These are phyloP conservation scores for Ogataea pini DNA, from an alignment of 805 yeast species.

Conservation along the genomic window DNA sequence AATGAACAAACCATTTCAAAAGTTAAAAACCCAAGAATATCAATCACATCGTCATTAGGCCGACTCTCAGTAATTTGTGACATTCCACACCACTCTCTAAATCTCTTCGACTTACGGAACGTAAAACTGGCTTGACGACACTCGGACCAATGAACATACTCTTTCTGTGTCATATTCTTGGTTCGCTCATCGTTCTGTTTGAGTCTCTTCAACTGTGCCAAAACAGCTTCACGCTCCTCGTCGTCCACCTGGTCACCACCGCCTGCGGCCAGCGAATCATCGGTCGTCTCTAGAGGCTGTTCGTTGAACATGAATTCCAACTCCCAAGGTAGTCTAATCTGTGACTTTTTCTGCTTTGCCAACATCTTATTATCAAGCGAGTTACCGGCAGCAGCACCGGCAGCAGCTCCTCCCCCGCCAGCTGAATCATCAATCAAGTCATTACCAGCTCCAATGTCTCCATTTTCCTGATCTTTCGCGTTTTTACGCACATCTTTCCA, in stretches of 20 bases:
- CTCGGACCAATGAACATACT: constrained; percentile 98
- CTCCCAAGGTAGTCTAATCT: constrained; percentile 93
- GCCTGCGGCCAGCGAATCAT: constrained; percentile 51
- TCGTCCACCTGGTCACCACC: constrained; percentile 67
- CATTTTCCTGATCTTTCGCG: constrained; percentile 59
- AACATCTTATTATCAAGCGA: constrained; percentile 45
- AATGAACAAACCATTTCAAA: constrained; percentile 95
- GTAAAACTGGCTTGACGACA: constrained; percentile 98
- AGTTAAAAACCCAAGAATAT: constrained; percentile 90
- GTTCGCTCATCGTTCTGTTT: constrained; percentile 95
- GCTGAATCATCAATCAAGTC: constrained; percentile 35
- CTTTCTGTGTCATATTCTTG: constrained; percentile 90
- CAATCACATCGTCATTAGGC: constrained; percentile 95
- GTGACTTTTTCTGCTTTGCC: constrained; percentile 69
- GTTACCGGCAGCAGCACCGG: constrained; percentile 26
- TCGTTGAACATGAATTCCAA: constrained; percentile 90
- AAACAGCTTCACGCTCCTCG: constrained; percentile 84
- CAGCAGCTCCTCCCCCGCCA: constrained; percentile 36
- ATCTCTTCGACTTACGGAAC: constrained; percentile 88
- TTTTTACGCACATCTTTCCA: constrained; percentile 96
- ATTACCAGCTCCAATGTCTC: constrained; percentile 43
- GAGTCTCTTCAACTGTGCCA: constrained; percentile 83
- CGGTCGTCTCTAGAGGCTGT: constrained; percentile 59
- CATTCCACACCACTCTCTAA: constrained; percentile 95
- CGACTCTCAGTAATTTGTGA: constrained; percentile 80